A percentile compares a stretch with the other conserved stretches of the same genome.
phyloP scores from a whole-genome alignment of 83 land plant species.

The Picea engelmannii region DNA sequence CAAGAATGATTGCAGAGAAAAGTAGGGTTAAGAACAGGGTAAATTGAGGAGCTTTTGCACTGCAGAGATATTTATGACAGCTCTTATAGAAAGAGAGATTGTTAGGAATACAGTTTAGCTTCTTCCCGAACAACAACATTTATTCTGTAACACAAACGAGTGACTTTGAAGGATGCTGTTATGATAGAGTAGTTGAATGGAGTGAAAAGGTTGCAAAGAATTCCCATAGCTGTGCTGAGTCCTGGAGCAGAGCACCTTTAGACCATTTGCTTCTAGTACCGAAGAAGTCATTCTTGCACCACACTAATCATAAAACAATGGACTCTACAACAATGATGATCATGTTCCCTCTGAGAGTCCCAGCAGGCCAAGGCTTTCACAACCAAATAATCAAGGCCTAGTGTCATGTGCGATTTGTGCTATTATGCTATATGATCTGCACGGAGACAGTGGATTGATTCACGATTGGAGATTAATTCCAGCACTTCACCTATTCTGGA shows the following conservation, averaged over 20 bases:
- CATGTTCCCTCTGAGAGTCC: background rate
- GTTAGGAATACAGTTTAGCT: background rate
- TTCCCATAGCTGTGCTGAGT: background rate
- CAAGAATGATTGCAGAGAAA: too few species aligned
- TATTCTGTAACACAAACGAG: background rate
- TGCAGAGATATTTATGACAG: background rate
- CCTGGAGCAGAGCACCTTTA: slow-evolving; percentile 4
- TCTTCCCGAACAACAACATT: background rate
- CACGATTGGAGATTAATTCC: background rate
- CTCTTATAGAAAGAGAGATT: slow-evolving; percentile 6
- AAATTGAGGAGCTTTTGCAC: too few species aligned
- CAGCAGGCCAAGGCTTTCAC: background rate
- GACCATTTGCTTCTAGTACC: slow-evolving; percentile 8
- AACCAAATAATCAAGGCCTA: background rate
- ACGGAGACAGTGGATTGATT: background rate
- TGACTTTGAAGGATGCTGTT: background rate
- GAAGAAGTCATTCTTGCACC: slow-evolving; percentile 3
- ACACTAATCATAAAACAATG: background rate
- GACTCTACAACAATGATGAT: background rate
- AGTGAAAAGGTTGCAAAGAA: slow-evolving; percentile 4
- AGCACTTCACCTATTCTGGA: background rate
- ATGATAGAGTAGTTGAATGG: background rate
- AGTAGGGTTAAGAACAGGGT: too few species aligned
- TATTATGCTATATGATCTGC: background rate
- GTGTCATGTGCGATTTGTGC: background rate